phyloP scores from a whole-genome alignment of 2,329 filamentous ascomycete genomes.

The Teratosphaeria zuluensis region DNA sequence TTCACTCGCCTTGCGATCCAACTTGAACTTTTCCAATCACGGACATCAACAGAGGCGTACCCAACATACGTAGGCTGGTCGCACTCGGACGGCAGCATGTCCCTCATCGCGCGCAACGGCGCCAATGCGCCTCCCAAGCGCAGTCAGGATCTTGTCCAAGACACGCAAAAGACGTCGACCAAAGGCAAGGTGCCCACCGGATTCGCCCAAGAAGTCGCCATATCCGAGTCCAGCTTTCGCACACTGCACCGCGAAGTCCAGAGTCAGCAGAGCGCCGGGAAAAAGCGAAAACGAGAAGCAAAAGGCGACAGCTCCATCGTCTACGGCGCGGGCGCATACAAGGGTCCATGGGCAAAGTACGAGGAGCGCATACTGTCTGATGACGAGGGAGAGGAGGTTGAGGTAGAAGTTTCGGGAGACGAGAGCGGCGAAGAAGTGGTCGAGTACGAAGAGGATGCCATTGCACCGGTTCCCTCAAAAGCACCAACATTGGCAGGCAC shows the following conservation, averaged over 20 bases:
- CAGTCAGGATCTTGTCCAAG: constrained; percentile 15
- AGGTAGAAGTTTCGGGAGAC: constrained; percentile 58
- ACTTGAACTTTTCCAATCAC: too few relatives aligned
- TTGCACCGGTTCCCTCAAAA: constrained; percentile 46
- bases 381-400: constrained; percentile 55
- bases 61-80: background rate
- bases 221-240: constrained; percentile 86
- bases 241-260: constrained; percentile 75
- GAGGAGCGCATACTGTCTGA: constrained; percentile 61
- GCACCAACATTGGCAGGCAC: constrained; percentile 37
- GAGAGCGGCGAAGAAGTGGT: constrained; percentile 66
- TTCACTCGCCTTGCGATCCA: too few relatives aligned
- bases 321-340: constrained; percentile 78
- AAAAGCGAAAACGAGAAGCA: constrained; percentile 70
- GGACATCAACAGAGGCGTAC: background rate
- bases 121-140: constrained; percentile 24
- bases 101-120: constrained; percentile 25
- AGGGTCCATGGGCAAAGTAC: constrained; percentile 91
- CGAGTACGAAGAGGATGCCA: constrained; percentile 61
- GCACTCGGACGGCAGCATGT: constrained; percentile 13
- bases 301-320: constrained; percentile 78
- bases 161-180: constrained; percentile 25
- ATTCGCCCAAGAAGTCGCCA: constrained; percentile 73
- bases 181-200: constrained; percentile 55
- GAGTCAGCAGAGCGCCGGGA: constrained; percentile 40